Evolutionary conservation across 768 basidiomycete genomes (phyloP).

Genomic region (Pisolithus orientalis): DNA sequence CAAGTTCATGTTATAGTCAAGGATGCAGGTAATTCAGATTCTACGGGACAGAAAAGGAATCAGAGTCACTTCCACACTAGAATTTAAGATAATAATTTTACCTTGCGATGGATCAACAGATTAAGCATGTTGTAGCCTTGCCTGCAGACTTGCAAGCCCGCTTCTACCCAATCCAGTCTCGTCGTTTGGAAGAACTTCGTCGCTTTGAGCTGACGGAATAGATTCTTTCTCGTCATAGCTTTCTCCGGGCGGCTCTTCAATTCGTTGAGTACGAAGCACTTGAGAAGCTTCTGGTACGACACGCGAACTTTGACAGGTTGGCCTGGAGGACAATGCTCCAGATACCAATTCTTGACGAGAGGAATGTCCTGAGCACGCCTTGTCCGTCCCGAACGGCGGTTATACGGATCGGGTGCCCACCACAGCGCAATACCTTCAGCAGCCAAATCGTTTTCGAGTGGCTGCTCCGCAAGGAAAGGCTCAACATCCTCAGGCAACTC

Average conservation of each 20-base stretch:
- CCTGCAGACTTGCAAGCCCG: constrained; percentile 94
- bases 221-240: constrained; percentile 96
- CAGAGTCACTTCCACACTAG: not conserved
- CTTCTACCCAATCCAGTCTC: constrained; percentile 97
- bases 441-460: constrained; percentile 83
- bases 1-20: constrained; percentile 98
- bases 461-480: constrained; percentile 77
- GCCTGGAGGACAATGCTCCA: constrained; percentile 95
- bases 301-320: constrained; percentile 98
- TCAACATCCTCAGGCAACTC: constrained; percentile 70
- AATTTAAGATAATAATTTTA: constrained; percentile 18
- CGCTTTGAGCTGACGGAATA: constrained; percentile 94
- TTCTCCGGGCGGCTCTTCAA: constrained; percentile 85
- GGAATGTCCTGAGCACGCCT: constrained; percentile 93
- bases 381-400: constrained; percentile 85
- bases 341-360: constrained; percentile 96
- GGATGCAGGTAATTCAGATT: constrained; percentile 89
- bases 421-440: constrained; percentile 96
- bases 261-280: constrained; percentile 94
- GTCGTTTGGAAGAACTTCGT: constrained; percentile 99
- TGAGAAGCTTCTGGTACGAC: constrained; percentile 96
- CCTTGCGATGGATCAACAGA: constrained; percentile 96
- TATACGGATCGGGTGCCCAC: constrained; percentile 98
- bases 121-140: constrained; percentile 99
- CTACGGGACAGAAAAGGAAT: constrained; percentile 28